A percentile compares a stretch with the other conserved stretches of the same genome.
Conservation (phyloP, 202 grass and related monocot species). For the Eragrostis tef region DNA sequence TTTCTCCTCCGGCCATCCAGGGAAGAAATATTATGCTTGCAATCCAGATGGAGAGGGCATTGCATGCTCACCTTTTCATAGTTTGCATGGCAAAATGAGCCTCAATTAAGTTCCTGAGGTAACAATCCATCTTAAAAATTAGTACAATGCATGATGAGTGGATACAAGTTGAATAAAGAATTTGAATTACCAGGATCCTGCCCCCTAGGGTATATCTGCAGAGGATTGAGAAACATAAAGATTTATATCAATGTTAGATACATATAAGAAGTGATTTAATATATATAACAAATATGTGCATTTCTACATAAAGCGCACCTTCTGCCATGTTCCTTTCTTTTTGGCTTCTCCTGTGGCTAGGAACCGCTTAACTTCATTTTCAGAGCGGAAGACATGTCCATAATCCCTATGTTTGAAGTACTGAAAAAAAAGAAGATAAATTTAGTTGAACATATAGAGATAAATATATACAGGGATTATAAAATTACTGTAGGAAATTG, state of each 20-base stretch:
- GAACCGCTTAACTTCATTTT: not conserved
- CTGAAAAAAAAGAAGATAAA: not conserved
- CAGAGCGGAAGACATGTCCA: not conserved
- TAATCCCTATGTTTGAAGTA: not conserved
- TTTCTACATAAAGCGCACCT: not conserved
- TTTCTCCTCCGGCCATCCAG: too few species aligned
- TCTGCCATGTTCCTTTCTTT: not conserved
- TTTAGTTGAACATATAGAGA: not conserved
- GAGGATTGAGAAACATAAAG: not conserved
- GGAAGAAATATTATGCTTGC: too few species aligned
- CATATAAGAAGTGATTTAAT: not conserved
- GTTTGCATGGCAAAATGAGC: not conserved
- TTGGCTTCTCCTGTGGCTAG: not conserved
- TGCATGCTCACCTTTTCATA: not conserved
- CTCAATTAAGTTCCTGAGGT: not conserved
- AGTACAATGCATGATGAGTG: not conserved
- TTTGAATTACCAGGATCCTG: not conserved
- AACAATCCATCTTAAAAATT: not conserved
- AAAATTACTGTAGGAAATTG: not conserved
- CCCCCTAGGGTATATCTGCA: not conserved
- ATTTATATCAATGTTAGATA: not conserved
- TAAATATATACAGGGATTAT: not conserved
- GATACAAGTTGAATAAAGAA: not conserved
- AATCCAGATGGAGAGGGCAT: not conserved
- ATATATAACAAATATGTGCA: not conserved